phyloP scores from a whole-genome alignment of 371 early-diverging fungal species.

The Mortierella sp. region DNA sequence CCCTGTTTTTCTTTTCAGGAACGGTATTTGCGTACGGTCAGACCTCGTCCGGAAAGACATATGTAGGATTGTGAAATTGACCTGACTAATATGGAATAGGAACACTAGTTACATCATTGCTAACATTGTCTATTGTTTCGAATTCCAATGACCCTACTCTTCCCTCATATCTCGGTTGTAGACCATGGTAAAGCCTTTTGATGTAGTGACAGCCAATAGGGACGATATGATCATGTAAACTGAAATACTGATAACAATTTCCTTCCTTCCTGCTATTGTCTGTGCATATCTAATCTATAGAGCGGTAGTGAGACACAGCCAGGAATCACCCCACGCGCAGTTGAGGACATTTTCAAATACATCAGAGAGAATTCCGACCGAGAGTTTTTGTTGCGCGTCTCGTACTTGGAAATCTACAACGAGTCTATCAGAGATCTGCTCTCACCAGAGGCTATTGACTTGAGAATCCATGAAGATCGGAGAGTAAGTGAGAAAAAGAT shows the following conservation, averaged over 20 bases:
- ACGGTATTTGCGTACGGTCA: conserved; percentile 90
- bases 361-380: conserved; percentile 72
- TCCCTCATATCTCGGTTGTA: conserved; percentile 3
- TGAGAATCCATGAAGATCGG: conserved; percentile 57
- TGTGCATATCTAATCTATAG: conserved; percentile 27
- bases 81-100: no score
- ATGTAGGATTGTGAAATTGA: conserved; percentile 55
- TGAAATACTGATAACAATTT: neutral
- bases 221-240: neutral
- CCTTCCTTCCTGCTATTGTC: neutral
- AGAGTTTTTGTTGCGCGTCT: conserved; percentile 91
- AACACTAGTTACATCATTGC: neutral
- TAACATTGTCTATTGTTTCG: neutral
- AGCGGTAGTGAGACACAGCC: conserved; percentile 78
- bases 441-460: conserved; percentile 79
- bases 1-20: conserved; percentile 23
- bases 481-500: conserved; percentile 20
- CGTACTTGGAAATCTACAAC: conserved; percentile 98
- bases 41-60: conserved; percentile 97
- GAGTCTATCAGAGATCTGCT: conserved; percentile 89
- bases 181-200: conserved; percentile 48
- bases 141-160: neutral
- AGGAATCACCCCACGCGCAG: conserved; percentile 88
- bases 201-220: neutral
- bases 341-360: conserved; percentile 83